Base-by-base conservation (phyloP, 177 flowering plant species). In the Vitis hybrid region DNA sequence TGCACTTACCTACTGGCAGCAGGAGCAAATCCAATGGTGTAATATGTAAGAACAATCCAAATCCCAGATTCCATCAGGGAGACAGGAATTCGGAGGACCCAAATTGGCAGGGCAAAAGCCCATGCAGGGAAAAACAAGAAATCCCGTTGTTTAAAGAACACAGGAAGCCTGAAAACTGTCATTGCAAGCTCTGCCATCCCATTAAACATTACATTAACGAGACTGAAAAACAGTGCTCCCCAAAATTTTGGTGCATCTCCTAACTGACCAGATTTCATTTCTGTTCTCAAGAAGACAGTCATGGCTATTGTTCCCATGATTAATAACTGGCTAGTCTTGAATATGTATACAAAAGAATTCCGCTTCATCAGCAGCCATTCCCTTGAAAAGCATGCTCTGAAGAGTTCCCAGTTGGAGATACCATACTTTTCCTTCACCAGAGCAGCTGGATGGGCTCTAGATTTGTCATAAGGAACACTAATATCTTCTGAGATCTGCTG, bases 131-230 rank as follows among this genome's bases (percentile, higher is more conserved):
- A 87, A 60, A 87, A 85, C 66, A 78, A 30, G 66, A 78, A 78
- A 76, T 88, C 92, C 55, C 93, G 76, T 57, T 89, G 93, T 64
- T 87, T 89, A 52, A 71, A 87, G 77, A 87, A 85, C 30, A 89
- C 87, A 1, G 91, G 93, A 60, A 87, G 85, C 77, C 86, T 82
- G 35, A 74, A 27, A 61, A 85, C 71, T 4, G 88, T 89, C 85
- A 89, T 81, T 1, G 83, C 79, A 14, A 87, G 79, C 80, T 89
- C 91, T 21, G 89, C 84, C 76, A 80, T 74, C 18, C 93, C 91
- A 75, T 87, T 89, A 62, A 89, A 89, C 89, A 89, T 87, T 67
- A 87, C 83, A 69, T 87, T 85, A 3, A 87, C 67, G 11, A 87
- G 78, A 74, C 87, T 78, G 75, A 82, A 89, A 74, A 89, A 89